These are phyloP conservation scores for Colletotrichum sp. DNA, from an alignment of 2,329 filamentous ascomycete species.

Conservation along the genomic window DNA sequence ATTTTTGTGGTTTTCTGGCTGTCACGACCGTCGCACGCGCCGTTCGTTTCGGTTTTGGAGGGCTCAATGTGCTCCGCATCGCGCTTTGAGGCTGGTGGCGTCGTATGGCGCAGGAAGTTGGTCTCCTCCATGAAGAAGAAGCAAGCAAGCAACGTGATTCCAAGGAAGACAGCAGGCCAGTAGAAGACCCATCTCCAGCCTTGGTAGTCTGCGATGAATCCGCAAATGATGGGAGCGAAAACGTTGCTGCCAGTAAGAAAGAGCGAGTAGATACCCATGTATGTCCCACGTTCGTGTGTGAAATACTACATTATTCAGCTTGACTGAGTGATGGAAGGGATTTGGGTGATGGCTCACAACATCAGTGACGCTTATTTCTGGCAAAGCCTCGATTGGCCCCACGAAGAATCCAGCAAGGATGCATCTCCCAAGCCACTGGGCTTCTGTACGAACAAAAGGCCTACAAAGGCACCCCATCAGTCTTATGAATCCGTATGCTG, in stretches of 20 bases:
- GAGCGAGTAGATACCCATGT: conserved; percentile 45
- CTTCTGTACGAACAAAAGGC: too few species aligned
- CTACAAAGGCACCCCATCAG: too few species aligned
- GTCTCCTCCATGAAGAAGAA: conserved; percentile 63
- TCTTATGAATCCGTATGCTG: too few species aligned
- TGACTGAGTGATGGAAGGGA: too few species aligned
- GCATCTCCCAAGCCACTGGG: too few species aligned
- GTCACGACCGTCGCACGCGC: not conserved
- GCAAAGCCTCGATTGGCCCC: too few species aligned
- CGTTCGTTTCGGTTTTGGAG: not conserved
- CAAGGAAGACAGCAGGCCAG: conserved; percentile 33
- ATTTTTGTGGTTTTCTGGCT: too few species aligned
- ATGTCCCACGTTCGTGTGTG: conserved; percentile 43
- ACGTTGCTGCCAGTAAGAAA: conserved; percentile 43
- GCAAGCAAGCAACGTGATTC: conserved; percentile 29
- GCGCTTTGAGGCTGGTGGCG: too few species aligned
- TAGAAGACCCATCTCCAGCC: conserved; percentile 48
- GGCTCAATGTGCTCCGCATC: conserved; percentile 28
- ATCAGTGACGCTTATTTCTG: too few species aligned
- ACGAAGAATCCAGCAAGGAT: too few species aligned
- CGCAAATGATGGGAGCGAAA: conserved; percentile 46
- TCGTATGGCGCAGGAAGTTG: conserved; percentile 37
- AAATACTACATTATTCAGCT: not conserved
- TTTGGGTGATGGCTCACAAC: too few species aligned
- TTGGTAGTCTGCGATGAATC: conserved; percentile 45